Conservation (phyloP, 176 grass and related monocot genomes). For the Areca catechu region DNA sequence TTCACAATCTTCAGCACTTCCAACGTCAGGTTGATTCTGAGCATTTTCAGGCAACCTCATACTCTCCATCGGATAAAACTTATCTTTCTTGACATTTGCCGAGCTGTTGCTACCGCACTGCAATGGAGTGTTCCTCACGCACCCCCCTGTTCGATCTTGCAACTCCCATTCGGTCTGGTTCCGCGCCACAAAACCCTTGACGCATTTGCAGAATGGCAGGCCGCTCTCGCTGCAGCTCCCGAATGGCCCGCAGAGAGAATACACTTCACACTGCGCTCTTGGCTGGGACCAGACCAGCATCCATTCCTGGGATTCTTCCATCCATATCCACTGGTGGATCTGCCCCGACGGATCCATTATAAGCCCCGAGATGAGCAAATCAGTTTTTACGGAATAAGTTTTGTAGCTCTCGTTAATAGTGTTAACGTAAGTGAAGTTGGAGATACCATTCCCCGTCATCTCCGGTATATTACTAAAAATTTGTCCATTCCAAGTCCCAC, state of each 20-base stretch:
- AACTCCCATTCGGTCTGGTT: constrained; percentile 27
- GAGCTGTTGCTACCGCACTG: constrained; percentile 23
- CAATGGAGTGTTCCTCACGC: constrained; percentile 33
- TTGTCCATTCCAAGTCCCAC: too few relatives aligned
- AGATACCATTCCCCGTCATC: too few relatives aligned
- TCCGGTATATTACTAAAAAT: too few relatives aligned
- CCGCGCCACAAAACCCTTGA: constrained; percentile 35
- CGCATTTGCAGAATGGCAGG: constrained; percentile 30
- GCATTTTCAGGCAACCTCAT: constrained; percentile 27
- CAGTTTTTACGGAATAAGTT: too few relatives aligned
- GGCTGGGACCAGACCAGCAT: constrained; percentile 14
- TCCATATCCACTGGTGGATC: too few relatives aligned
- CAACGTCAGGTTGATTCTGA: constrained; percentile 4
- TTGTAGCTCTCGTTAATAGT: too few relatives aligned
- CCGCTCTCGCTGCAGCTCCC: constrained; percentile 30
- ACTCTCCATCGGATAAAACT: constrained; percentile 28
- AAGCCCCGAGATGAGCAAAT: too few relatives aligned
- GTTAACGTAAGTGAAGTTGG: too few relatives aligned
- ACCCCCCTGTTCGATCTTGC: constrained; percentile 36
- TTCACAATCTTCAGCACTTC: constrained; percentile 26
- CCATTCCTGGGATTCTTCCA: too few relatives aligned
- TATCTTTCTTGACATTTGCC: constrained; percentile 16
- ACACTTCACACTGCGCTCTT: constrained; percentile 32
- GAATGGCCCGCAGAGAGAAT: constrained; percentile 41
- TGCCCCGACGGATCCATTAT: too few relatives aligned